Conservation (phyloP, 345 rosid genomes). For the Leavenworthia alabamica region DNA sequence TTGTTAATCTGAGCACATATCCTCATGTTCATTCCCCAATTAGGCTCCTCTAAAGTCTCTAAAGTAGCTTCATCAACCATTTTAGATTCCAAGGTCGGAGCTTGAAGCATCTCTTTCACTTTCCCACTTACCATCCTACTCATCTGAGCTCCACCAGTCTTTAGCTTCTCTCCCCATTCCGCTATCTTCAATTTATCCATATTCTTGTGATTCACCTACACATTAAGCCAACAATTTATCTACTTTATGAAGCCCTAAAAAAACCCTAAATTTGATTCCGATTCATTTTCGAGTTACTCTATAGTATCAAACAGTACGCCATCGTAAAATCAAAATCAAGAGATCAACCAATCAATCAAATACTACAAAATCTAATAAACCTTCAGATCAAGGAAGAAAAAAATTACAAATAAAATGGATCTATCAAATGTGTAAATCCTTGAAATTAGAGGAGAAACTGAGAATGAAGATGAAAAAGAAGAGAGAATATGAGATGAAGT, state of each 20-base stretch:
- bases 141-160: conserved; percentile 80
- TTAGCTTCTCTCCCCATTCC: conserved; percentile 67
- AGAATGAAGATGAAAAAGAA: not conserved
- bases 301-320: not conserved
- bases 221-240: not conserved
- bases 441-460: not conserved
- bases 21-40: conserved; percentile 91
- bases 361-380: not conserved
- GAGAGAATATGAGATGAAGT: conserved; percentile 7
- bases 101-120: conserved; percentile 74
- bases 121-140: conserved; percentile 67
- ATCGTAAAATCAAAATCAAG: not conserved
- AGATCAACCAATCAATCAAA: not conserved
- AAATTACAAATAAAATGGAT: not conserved
- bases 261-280: conserved; percentile 3
- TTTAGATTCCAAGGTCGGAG: conserved; percentile 67
- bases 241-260: not conserved
- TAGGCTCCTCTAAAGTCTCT: conserved; percentile 66
- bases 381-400: not conserved
- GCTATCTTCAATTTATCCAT: conserved; percentile 71
- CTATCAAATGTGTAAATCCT: not conserved
- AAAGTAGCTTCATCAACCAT: conserved; percentile 83
- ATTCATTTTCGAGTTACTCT: not conserved
- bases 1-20: conserved; percentile 73
- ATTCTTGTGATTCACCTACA: not conserved